Evolutionary conservation across 139 green algal genomes (phyloP), one percentile per base, ranked within the genome.

Genomic region (Edaphochlamys debaryana): DNA sequence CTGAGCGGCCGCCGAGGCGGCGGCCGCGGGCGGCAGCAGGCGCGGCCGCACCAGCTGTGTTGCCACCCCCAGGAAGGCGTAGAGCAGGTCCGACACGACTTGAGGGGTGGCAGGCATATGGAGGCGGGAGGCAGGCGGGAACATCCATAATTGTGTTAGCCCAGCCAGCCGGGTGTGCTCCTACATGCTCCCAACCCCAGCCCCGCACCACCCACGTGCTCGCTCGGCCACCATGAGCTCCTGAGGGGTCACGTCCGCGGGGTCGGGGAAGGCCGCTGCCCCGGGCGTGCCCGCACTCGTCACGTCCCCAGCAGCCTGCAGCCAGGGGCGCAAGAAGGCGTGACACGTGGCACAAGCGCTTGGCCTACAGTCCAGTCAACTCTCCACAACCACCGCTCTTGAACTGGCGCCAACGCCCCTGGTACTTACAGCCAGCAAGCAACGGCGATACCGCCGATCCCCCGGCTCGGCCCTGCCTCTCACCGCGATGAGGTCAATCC

Each of bases 81-180:
- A 93, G 52, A 98, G 89, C 79, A 98, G 80, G 85, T 98, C 96
- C 54, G 96, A 91, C 66, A 98, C 90, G n/a, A 98, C 82, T 86
- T 74, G 69, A 34, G 17, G 52, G 41, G 34, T 5, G n/a, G 11
- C n/a, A 27, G 30, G 32, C 25, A 45, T 4, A 27, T 9, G 40
- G 15, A 60, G 22, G 30, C 38, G 38, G 37, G 27, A 41, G 40
- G 7, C 22, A 76, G 69, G 69, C 7, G 3, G 32, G 40, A 0
- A 40, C 23, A 40, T 56, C 19, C 45, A 54, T 62, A 27, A 6
- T 30, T 30, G 52, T 20, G 17, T 62, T 30, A 62, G 52, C 29
- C 17, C 52, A 20, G 52, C 20, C 52, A 7, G 29, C 4, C 52
- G 25, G 20, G 52, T 20, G 11, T 6, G n/a, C n/a, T n/a, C n/a